Conservation (phyloP, 768 basidiomycete species). For the Boletus reticulatus region DNA sequence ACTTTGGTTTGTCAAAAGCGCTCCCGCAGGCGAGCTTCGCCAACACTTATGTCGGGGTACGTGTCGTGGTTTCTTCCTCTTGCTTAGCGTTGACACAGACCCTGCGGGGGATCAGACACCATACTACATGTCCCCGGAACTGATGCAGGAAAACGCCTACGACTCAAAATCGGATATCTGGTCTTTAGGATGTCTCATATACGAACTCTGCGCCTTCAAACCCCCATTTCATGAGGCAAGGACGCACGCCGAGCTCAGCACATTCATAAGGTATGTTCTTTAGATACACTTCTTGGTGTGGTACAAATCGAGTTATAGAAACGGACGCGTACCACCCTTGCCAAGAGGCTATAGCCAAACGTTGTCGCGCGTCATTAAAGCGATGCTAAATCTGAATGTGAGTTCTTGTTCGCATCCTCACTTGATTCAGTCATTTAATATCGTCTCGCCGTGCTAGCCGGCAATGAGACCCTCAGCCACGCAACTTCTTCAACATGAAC, state of each 20-base stretch:
- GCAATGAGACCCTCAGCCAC: constrained; percentile 83
- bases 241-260: constrained; percentile 82
- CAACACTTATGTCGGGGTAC: constrained; percentile 94
- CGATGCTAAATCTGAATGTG: constrained; percentile 86
- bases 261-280: constrained; percentile 68
- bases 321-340: constrained; percentile 88
- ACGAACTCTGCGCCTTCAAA: constrained; percentile 91
- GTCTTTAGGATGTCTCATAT: constrained; percentile 96
- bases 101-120: constrained; percentile 84
- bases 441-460: constrained; percentile 45
- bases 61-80: constrained; percentile 26
- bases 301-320: constrained; percentile 38
- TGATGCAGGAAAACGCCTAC: constrained; percentile 96
- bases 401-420: constrained; percentile 14
- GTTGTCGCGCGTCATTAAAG: constrained; percentile 71
- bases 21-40: constrained; percentile 87
- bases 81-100: background rate
- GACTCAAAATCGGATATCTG: constrained; percentile 99
- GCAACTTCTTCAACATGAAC: constrained; percentile 79
- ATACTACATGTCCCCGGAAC: constrained; percentile 99
- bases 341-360: constrained; percentile 80
- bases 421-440: background rate
- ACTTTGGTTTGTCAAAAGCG: constrained; percentile 95
- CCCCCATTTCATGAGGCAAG: constrained; percentile 94
- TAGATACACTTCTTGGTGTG: background rate